phyloP scores from a whole-genome alignment of 148 eudicot genomes.

The Amaranthus hypochondriacus region DNA sequence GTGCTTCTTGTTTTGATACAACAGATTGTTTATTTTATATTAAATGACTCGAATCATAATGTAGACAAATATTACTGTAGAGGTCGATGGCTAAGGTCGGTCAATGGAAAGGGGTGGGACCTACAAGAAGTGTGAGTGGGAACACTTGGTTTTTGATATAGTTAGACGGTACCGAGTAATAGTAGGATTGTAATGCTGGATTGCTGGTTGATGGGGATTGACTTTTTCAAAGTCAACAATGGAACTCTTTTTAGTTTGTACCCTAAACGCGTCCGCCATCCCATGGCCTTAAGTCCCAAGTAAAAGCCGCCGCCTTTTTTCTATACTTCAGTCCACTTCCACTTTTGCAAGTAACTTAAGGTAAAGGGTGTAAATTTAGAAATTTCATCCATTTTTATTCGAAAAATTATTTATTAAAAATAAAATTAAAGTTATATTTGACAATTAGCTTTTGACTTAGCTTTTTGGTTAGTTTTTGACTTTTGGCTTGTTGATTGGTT shows the following conservation, averaged over 20 bases:
- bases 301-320: slow-evolving; percentile 1
- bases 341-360: not conserved
- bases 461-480: too few species aligned
- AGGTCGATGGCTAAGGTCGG: slow-evolving; percentile 22
- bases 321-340: not conserved
- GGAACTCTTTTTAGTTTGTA: not conserved
- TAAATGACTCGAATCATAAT: too few species aligned
- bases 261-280: slow-evolving; percentile 12
- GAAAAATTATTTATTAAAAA: too few species aligned
- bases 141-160: not conserved
- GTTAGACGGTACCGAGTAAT: not conserved
- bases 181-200: too few species aligned
- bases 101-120: slow-evolving; percentile 10
- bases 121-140: not conserved
- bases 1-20: not conserved
- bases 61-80: too few species aligned
- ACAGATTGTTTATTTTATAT: too few species aligned
- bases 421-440: too few species aligned
- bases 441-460: too few species aligned
- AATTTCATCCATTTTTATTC: too few species aligned
- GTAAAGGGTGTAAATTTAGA: too few species aligned
- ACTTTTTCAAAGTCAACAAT: slow-evolving; percentile 18
- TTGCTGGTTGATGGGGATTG: not conserved
- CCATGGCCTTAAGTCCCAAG: not conserved
- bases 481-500: too few species aligned